Evolutionary conservation across 305 asterid species (phyloP).

Genomic region (Solanum hybrid): DNA sequence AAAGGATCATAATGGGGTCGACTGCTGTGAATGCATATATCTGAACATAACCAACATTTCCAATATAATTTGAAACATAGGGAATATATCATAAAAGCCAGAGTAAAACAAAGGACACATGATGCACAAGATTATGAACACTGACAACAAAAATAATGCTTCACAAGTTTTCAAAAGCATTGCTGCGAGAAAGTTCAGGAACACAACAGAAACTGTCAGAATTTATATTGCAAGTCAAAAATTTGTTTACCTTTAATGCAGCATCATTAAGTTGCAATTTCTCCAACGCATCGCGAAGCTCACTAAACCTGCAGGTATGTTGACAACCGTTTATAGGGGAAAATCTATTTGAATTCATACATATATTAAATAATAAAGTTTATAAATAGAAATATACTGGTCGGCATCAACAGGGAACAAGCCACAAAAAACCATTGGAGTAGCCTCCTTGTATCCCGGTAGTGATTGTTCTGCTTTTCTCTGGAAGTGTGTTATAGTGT

Average conservation of each 20-base stretch:
- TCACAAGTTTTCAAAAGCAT: background rate
- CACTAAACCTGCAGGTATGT: conserved; percentile 54
- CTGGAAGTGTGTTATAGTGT: conserved; percentile 74
- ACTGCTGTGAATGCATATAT: background rate
- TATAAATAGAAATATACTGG: conserved; percentile 50
- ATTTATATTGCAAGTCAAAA: background rate
- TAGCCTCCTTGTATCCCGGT: conserved; percentile 96
- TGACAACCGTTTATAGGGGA: background rate
- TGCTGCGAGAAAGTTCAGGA: background rate
- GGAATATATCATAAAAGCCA: background rate
- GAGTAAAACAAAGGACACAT: background rate
- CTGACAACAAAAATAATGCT: background rate
- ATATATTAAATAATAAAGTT: background rate
- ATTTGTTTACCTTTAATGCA: conserved; percentile 69
- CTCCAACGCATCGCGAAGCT: conserved; percentile 94
- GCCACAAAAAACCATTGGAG: conserved; percentile 99
- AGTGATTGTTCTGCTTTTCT: conserved; percentile 77
- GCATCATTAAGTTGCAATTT: conserved; percentile 96
- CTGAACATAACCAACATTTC: background rate
- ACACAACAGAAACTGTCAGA: background rate
- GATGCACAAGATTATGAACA: background rate
- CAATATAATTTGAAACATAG: background rate
- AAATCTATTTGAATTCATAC: background rate
- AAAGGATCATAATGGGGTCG: background rate
- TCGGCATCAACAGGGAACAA: conserved; percentile 95